Evolutionary conservation across 106 monocot species (phyloP).

Genomic region (Dioscorea alata): DNA sequence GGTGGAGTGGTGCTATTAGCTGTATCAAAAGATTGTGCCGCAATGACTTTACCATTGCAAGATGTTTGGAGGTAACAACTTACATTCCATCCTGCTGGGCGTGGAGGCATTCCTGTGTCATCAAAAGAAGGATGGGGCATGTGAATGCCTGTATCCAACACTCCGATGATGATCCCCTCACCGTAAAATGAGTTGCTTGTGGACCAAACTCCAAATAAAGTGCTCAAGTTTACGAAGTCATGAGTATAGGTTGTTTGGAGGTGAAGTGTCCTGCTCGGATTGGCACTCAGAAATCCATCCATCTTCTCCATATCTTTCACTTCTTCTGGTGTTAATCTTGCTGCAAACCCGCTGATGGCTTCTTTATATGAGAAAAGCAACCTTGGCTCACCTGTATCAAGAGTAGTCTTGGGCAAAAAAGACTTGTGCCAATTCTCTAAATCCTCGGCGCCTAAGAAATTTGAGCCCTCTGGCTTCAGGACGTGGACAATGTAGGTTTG

Average conservation of each 20-base stretch:
- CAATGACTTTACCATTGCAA: too few species aligned
- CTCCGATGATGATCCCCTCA: slow-evolving; percentile 38
- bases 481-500: too few species aligned
- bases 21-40: neutral
- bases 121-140: slow-evolving; percentile 43
- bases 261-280: too few species aligned
- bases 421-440: slow-evolving; percentile 15
- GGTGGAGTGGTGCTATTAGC: too few species aligned
- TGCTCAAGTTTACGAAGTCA: too few species aligned
- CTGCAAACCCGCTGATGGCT: slow-evolving; percentile 42
- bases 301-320: too few species aligned
- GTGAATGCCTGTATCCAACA: slow-evolving; percentile 23
- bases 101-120: slow-evolving; percentile 16
- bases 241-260: too few species aligned
- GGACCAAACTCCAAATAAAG: neutral
- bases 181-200: slow-evolving; percentile 14
- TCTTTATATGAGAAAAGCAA: slow-evolving; percentile 40
- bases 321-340: slow-evolving; percentile 9
- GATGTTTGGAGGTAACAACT: slow-evolving; percentile 6
- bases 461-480: too few species aligned
- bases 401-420: slow-evolving; percentile 3
- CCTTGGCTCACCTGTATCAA: slow-evolving; percentile 1
- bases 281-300: too few species aligned
- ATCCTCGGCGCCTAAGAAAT: neutral
- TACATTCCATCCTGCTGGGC: slow-evolving; percentile 38